phyloP scores from a whole-genome alignment of 208 protist species.

The Acanthamoeba polyphaga region DNA sequence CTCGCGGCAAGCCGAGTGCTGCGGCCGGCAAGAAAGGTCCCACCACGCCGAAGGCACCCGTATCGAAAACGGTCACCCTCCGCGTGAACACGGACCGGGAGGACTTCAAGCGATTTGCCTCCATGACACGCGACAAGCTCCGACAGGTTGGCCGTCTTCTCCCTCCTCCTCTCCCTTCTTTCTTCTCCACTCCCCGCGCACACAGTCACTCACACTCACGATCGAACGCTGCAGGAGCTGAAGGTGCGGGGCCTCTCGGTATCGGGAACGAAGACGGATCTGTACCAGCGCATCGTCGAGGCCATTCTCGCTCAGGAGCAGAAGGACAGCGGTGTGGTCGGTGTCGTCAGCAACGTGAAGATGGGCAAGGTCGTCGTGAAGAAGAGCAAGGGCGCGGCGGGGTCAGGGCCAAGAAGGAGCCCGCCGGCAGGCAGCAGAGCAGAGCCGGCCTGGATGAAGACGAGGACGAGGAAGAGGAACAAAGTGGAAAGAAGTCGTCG shows the following conservation, averaged over 20 bases:
- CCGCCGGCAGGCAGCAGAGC: neutral
- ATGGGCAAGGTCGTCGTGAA: neutral
- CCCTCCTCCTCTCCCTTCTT: no score
- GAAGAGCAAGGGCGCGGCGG: no score
- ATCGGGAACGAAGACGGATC: conserved; percentile 16
- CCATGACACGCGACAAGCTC: conserved; percentile 42
- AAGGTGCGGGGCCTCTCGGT: conserved; percentile 11
- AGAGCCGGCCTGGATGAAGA: neutral
- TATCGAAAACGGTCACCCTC: neutral
- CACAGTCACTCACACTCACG: neutral
- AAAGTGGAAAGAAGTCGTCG: neutral
- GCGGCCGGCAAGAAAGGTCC: neutral
- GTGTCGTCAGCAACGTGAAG: neutral
- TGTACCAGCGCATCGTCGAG: conserved; percentile 22
- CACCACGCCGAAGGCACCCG: neutral
- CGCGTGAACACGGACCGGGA: conserved; percentile 4
- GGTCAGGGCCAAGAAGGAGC: neutral
- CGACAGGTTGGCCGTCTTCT: neutral
- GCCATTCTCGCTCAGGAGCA: neutral
- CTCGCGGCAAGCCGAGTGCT: neutral
- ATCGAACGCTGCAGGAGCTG: neutral
- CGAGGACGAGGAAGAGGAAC: neutral
- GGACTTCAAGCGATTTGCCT: neutral
- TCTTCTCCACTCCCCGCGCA: neutral
- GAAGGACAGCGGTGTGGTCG: neutral